Base-by-base conservation (phyloP, 768 basidiomycete genomes). In the Lentinula boryana region DNA sequence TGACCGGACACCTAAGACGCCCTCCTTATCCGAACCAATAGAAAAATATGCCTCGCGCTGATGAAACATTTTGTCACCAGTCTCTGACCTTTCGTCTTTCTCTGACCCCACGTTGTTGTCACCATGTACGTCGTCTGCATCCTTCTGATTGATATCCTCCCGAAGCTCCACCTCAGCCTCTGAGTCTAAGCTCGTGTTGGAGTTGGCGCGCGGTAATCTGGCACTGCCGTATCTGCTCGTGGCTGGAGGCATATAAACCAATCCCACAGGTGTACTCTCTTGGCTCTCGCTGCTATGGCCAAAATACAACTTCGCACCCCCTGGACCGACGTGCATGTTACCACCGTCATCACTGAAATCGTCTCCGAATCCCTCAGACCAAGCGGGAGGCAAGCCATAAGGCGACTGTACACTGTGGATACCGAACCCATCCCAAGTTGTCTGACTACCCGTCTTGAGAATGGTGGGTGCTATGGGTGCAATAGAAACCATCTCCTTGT, bases 361-460 rank as follows among this genome's bases (percentile, higher is more conserved):
- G 57, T 81, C 79, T 4, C 79, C 77, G 54, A 81, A 78, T 2
- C 78, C 73, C 60, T 81, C 79, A n/a, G 72, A 68, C 81, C 82
- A 81, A 5, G 63, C 68, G 6, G 38, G 60, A 63, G 41, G 51
- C 52, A 55, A 38, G 49, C 1, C 23, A 60, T 63, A 55, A 31
- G 43, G 55, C 15, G 58, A 52, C 50, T 54, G 61, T 46, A 64
- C 43, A 18, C 50, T 13, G 12, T 64, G 68, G 36, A 62, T 63
- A 21, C 69, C 70, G 41, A 70, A 68, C 5, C 70, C 74, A 31
- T 75, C 73, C 60, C 69, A 71, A 5, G 66, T 66, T 56, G 83
- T 81, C 5, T 78, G 80, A 10, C 79, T 74, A 1, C 80, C 77
- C 16, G 91, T 91, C 77, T 98, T 99, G 64, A 98, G 80, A 50